Percentiles rank a stretch among this genome's conserved stretches.
These are phyloP conservation scores for Candida pseudoviswanathii DNA, from an alignment of 1,139 yeast species.

Conservation along the genomic window DNA sequence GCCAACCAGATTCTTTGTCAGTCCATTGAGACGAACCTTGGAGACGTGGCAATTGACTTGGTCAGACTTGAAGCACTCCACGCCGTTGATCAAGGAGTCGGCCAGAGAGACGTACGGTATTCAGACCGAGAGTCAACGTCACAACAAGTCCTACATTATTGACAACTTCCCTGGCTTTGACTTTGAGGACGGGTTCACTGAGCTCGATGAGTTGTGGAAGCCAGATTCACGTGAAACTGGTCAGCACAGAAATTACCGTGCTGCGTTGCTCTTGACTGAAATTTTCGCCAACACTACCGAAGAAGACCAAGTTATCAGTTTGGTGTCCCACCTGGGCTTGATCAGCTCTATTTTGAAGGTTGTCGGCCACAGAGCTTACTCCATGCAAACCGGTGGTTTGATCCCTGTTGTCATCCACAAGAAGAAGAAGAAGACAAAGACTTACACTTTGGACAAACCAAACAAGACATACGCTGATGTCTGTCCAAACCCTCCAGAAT, in stretches of 20 bases:
- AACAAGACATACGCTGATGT: conserved; percentile 18
- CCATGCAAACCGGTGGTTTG: conserved; percentile 16
- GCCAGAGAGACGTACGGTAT: conserved; percentile 45
- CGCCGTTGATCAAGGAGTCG: conserved; percentile 29
- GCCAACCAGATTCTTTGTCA: conserved; percentile 32
- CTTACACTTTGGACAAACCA: conserved; percentile 17
- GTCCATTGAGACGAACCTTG: conserved; percentile 40
- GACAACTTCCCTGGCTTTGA: conserved; percentile 24
- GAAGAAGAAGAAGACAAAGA: conserved; percentile 11
- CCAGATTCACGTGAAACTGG: conserved; percentile 13
- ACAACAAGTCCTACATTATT: conserved; percentile 27
- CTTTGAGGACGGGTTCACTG: conserved; percentile 32
- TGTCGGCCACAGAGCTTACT: conserved; percentile 24
- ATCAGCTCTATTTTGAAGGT: conserved; percentile 33
- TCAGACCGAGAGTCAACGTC: conserved; percentile 39
- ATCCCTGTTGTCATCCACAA: conserved; percentile 18
- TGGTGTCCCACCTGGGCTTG: conserved; percentile 40
- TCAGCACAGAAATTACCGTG: conserved; percentile 28
- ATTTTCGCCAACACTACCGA: conserved; percentile 26
- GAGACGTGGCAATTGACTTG: conserved; percentile 36
- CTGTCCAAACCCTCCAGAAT: conserved; percentile 17
- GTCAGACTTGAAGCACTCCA: conserved; percentile 18
- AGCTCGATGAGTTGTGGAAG: conserved; percentile 34
- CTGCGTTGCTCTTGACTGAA: conserved; percentile 31
- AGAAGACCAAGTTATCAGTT: conserved; percentile 27